Evolutionary conservation across 1,139 yeast genomes (phyloP).

Genomic region (Saccharomyces hybrid): DNA sequence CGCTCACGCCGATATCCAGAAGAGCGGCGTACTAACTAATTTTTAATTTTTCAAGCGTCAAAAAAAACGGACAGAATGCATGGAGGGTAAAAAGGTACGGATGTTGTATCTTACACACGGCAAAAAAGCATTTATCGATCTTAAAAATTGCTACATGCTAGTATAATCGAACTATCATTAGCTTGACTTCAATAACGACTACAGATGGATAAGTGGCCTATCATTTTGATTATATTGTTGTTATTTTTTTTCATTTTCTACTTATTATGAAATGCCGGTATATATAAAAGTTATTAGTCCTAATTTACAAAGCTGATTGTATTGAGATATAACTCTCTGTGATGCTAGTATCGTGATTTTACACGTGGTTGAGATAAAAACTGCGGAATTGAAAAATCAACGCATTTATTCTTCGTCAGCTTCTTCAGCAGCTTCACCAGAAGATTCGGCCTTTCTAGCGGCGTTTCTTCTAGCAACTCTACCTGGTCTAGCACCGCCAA

Average conservation of each 20-base stretch:
- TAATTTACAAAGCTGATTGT: background rate
- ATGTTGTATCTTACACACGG: background rate
- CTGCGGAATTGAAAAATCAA: slow-evolving; percentile 2
- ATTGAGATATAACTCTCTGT: background rate
- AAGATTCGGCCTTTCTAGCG: no score
- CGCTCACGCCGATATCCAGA: background rate
- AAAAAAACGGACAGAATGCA: background rate
- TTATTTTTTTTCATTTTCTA: background rate
- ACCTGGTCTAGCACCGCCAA: no score
- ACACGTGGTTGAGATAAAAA: slow-evolving; percentile 8
- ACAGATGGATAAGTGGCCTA: background rate
- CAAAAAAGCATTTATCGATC: background rate
- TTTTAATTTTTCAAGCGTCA: background rate
- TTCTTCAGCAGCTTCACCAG: no score
- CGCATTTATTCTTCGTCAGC: slow-evolving; percentile 30
- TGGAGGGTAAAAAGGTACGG: background rate
- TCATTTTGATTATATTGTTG: background rate
- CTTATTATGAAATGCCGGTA: background rate
- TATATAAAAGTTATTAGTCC: slow-evolving; percentile 1
- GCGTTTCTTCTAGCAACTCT: no score
- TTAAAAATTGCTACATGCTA: background rate
- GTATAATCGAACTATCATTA: background rate
- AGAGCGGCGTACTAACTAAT: background rate
- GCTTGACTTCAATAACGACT: background rate
- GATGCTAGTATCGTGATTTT: background rate